These are phyloP conservation scores for Exophiala lecanii-corni DNA, from an alignment of 2,329 filamentous ascomycete genomes.

Conservation along the genomic window DNA sequence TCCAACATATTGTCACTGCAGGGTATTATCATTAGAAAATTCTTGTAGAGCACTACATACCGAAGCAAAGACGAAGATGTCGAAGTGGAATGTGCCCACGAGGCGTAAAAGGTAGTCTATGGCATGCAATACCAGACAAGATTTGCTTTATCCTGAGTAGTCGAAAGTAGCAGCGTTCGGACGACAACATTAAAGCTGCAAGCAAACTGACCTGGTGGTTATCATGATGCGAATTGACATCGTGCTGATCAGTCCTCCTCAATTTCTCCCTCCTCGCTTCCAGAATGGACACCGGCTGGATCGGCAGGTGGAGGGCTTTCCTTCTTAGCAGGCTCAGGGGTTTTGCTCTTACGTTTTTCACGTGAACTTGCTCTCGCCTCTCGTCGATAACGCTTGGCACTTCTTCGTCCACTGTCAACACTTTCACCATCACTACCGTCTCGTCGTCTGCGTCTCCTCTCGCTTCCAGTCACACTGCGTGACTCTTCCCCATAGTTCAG, in stretches of 20 bases:
- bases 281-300: slow-evolving; percentile 65
- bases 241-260: slow-evolving; percentile 58
- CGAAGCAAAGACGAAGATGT: background rate
- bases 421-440: slow-evolving; percentile 67
- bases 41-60: background rate
- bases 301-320: slow-evolving; percentile 41
- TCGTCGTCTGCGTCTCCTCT: slow-evolving; percentile 68
- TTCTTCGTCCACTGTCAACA: slow-evolving; percentile 48
- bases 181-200: slow-evolving; percentile 2
- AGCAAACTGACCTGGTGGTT: slow-evolving; percentile 16
- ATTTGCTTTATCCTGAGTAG: slow-evolving; percentile 1
- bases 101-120: background rate
- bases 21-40: background rate
- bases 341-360: slow-evolving; percentile 57
- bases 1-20: no score
- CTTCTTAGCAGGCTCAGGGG: slow-evolving; percentile 34
- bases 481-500: slow-evolving; percentile 81
- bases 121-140: no score
- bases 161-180: background rate
- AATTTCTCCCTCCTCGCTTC: slow-evolving; percentile 97
- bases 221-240: background rate
- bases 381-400: slow-evolving; percentile 53
- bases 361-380: slow-evolving; percentile 33
- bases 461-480: slow-evolving; percentile 53
- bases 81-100: background rate